phyloP scores from a whole-genome alignment of 208 protist species.

The Leishmania aethiopica region DNA sequence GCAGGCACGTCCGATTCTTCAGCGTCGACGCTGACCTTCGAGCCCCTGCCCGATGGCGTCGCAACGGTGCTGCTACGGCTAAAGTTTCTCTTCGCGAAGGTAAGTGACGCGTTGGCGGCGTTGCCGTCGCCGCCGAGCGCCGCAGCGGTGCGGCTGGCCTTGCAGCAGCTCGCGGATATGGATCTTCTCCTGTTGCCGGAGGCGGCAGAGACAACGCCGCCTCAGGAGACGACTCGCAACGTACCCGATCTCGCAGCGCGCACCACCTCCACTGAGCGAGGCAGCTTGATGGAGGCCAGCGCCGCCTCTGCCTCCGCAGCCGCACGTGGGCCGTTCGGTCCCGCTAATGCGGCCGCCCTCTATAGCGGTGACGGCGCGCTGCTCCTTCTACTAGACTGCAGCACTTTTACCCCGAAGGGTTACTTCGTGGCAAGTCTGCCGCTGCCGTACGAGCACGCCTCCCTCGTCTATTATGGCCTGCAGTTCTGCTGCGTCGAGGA shows the following conservation, averaged over 20 bases:
- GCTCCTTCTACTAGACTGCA: slow-evolving; percentile 28
- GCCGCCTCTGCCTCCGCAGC: not conserved
- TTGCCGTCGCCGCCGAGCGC: slow-evolving; percentile 43
- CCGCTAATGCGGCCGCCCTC: not conserved
- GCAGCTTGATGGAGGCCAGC: not conserved
- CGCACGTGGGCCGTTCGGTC: not conserved
- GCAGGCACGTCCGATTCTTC: not conserved
- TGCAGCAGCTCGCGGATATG: slow-evolving; percentile 58
- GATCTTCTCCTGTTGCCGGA: slow-evolving; percentile 37
- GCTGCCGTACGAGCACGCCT: slow-evolving; percentile 56
- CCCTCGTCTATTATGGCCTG: slow-evolving; percentile 66
- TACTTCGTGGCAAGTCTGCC: slow-evolving; percentile 62
- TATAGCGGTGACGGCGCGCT: not conserved
- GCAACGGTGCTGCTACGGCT: slow-evolving; percentile 58
- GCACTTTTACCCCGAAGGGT: slow-evolving; percentile 51
- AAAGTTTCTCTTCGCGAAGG: slow-evolving; percentile 48
- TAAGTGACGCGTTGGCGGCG: slow-evolving; percentile 34
- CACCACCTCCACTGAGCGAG: not conserved
- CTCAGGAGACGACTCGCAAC: not conserved
- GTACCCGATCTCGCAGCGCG: not conserved
- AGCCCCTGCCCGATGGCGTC: slow-evolving; percentile 40
- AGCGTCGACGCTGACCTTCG: slow-evolving; percentile 12
- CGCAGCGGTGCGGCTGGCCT: slow-evolving; percentile 28
- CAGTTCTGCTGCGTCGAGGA: slow-evolving; percentile 79
- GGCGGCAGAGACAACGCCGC: not conserved